Conservation (phyloP, 306 rosid species). For the Erythrophleum fordii region DNA sequence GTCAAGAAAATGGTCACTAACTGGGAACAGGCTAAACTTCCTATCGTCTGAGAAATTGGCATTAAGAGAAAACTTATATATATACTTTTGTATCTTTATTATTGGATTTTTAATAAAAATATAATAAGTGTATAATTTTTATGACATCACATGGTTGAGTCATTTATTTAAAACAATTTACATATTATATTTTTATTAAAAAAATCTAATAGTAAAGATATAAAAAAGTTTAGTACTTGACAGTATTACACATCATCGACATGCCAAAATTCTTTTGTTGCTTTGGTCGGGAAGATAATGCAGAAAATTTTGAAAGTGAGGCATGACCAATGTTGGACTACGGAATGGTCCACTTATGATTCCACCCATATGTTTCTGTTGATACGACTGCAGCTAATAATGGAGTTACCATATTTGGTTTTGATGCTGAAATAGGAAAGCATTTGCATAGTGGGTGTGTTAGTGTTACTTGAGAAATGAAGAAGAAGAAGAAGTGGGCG, state of each 20-base stretch:
- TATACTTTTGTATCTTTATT: no score
- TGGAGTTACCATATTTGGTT: constrained; percentile 21
- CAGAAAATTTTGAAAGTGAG: constrained; percentile 28
- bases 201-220: no score
- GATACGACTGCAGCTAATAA: constrained; percentile 33
- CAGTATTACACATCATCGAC: constrained; percentile 30
- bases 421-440: constrained; percentile 14
- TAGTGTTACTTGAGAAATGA: background rate
- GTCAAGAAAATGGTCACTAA: no score
- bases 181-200: no score
- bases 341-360: constrained; percentile 35
- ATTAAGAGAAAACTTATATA: no score
- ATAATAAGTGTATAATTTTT: no score
- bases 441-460: background rate
- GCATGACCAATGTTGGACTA: background rate
- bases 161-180: no score
- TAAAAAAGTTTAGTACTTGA: background rate
- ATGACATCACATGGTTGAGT: no score
- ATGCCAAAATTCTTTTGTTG: constrained; percentile 12
- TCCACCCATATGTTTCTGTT: background rate
- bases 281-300: constrained; percentile 15
- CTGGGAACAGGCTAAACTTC: no score
- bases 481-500: constrained; percentile 43
- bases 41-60: no score
- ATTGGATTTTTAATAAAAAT: no score